Base-by-base conservation (phyloP, 2,329 filamentous ascomycete genomes). In the Gyromitra esculenta region DNA sequence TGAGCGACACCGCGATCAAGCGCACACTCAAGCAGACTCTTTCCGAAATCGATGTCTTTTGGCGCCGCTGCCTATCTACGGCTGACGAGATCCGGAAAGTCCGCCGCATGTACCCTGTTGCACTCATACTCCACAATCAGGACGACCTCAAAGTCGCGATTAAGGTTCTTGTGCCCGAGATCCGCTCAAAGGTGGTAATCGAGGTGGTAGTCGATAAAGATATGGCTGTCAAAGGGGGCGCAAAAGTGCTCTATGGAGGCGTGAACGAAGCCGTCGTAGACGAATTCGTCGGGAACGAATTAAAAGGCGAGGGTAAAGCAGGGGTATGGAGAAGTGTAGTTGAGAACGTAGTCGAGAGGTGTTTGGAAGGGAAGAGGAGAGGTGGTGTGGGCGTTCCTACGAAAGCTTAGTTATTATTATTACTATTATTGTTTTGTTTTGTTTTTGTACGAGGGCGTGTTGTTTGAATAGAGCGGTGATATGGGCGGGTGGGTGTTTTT, bases 91-190 rank as follows among this genome's bases (percentile, higher is more conserved):
- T 79, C 43, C 35, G 56, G 18, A 67, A 70, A 13, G 72, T 80
- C 54, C 76, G 76, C 8, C 31, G 57, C 6, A 52, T 67, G 52
- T 71, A 68, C 39, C 69, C 73, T 4, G 65, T 50, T 13, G 48
- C 43, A 0, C 56, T 67, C 5, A 50, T 59, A 11, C 57, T 35
- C 2, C 39, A 31, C 3, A 43, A 52, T 21, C 35, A 64, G 41
- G 35, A 43, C 31, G 60, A 57, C 41, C 45, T 77, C 4, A 62
- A 48, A 2, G 63, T 80, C n/a, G 70, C n/a, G 35, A 75, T 76
- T 13, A 80, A 67, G 43, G 73, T 80, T 15, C 60, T 80, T 13
- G 73, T 80, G n/a, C 54, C 73, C 1, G 73, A 79, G 68, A 62
- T 78, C 3, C 73, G 76, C 21, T 66, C 63, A 1, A 80, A 79